Base-by-base conservation (phyloP, 129 eudicot species). In the Silybum marianum region DNA sequence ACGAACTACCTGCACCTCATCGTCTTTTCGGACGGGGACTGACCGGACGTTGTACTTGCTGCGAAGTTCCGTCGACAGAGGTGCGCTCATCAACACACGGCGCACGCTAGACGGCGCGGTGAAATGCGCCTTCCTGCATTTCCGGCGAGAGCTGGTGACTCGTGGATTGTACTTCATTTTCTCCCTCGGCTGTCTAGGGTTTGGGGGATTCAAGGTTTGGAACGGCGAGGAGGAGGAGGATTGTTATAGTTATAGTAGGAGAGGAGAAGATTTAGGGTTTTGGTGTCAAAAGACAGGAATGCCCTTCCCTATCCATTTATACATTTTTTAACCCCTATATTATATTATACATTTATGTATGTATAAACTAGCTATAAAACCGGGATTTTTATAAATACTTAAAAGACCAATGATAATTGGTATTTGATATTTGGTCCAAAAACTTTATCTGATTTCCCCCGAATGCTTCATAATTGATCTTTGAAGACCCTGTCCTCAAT, bases 1-100 rank as follows among this genome's bases (percentile, higher is more conserved):
- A 51, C 87, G 86, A 28, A 79, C 85, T 1, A 87, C 85, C 77
- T 83, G 85, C 14, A 83, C 90, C 87, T 83, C 90, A 9, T 87
- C 90, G 83, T 87, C 87, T 76, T 87, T 87, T 0, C 87, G 74
- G 14, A 87, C 85, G 21, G 90, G 87, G 71, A 83, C 19, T 4
- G 87, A 87, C 1, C 90, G 85, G 73, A 83, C 87, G 80, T 79
- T 87, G 90, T 86, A 86, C 77, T 86, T 86, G 78, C 51, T 60
- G 24, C 86, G 84, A 26, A 86, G 89, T 6, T 86, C 89, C 9
- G 78, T 51, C 28, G 89, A 86, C 19, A 86, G 84, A 2, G 89
- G 89, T 26, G 89, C 86, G 72, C 80, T 71, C 89, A 86, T 82
- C 44, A 86, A 6, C 58, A 86, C 86, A 32, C 89, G 89, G 62